Conservation (phyloP, 495 filamentous ascomycete genomes). For the Parachaetomium inaequale region DNA sequence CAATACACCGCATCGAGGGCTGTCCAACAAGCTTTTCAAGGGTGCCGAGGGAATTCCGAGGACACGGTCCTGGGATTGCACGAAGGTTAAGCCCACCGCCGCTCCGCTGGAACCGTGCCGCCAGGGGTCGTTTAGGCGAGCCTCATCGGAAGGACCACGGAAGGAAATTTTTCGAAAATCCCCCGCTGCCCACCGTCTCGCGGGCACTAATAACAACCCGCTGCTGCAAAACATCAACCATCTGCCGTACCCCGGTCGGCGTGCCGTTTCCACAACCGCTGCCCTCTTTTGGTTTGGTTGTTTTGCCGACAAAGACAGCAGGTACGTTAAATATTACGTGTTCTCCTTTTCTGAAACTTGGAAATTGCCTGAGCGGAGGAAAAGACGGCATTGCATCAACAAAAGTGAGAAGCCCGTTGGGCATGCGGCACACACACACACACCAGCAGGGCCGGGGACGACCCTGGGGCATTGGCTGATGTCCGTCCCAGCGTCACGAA, state of each 20-base stretch:
- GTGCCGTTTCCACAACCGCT: neutral
- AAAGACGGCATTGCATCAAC: neutral
- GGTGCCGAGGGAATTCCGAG: slow-evolving; percentile 27
- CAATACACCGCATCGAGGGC: slow-evolving; percentile 19
- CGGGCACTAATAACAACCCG: slow-evolving; percentile 14
- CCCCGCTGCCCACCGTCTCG: slow-evolving; percentile 11
- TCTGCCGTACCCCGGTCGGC: slow-evolving; percentile 14
- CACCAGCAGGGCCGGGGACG: neutral
- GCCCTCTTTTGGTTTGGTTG: neutral
- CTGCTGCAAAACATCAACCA: slow-evolving; percentile 20
- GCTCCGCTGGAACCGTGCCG: slow-evolving; percentile 31
- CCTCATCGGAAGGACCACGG: slow-evolving; percentile 26
- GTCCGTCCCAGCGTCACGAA: slow-evolving; percentile 9
- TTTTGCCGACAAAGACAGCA: neutral
- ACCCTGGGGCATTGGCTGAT: slow-evolving; percentile 6
- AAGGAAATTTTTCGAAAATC: slow-evolving; percentile 23
- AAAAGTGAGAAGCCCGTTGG: neutral
- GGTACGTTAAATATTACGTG: neutral
- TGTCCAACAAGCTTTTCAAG: slow-evolving; percentile 8
- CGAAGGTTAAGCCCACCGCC: slow-evolving; percentile 28
- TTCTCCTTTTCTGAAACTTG: neutral
- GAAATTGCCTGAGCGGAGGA: neutral
- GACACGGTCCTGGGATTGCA: slow-evolving; percentile 37
- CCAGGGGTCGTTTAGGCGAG: slow-evolving; percentile 25
- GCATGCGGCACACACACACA: neutral